phyloP scores from a whole-genome alignment of 768 basidiomycete species.

The Suillus subluteus region DNA sequence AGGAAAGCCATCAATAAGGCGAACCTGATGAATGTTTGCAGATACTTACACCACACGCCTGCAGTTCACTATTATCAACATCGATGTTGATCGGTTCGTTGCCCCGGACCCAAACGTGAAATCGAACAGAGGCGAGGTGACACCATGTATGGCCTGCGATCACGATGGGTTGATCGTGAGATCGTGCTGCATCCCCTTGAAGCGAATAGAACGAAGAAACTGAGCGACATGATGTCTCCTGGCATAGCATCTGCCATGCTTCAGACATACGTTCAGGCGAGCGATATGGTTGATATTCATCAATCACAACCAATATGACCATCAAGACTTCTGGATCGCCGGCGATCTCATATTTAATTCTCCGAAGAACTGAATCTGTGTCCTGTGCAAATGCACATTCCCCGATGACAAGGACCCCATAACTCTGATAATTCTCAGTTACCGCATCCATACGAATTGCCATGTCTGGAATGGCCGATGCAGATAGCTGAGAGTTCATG shows the following conservation, averaged over 20 bases:
- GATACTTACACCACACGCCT: slow-evolving; percentile 6
- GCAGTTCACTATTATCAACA: background rate
- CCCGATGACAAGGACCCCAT: background rate
- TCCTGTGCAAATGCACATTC: background rate
- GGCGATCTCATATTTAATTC: background rate
- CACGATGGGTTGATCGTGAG: background rate
- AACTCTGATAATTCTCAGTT: background rate
- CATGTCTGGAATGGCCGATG: background rate
- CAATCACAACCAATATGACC: background rate
- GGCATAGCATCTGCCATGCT: background rate
- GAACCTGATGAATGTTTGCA: background rate
- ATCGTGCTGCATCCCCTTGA: background rate
- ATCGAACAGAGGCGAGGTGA: slow-evolving; percentile 8
- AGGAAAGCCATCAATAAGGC: background rate
- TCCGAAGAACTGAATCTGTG: background rate
- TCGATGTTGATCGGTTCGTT: slow-evolving; percentile 1
- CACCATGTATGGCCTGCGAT: slow-evolving; percentile 9
- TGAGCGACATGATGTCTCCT: background rate
- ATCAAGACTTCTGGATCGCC: background rate
- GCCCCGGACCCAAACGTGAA: slow-evolving; percentile 11
- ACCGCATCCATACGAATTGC: rapidly evolving
- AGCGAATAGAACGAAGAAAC: background rate
- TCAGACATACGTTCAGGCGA: background rate
- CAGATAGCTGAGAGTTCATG: background rate
- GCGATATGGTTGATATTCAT: background rate